Evolutionary conservation across 352 stramenopile genomes (phyloP).

Genomic region (Pythium scleroteichum): DNA sequence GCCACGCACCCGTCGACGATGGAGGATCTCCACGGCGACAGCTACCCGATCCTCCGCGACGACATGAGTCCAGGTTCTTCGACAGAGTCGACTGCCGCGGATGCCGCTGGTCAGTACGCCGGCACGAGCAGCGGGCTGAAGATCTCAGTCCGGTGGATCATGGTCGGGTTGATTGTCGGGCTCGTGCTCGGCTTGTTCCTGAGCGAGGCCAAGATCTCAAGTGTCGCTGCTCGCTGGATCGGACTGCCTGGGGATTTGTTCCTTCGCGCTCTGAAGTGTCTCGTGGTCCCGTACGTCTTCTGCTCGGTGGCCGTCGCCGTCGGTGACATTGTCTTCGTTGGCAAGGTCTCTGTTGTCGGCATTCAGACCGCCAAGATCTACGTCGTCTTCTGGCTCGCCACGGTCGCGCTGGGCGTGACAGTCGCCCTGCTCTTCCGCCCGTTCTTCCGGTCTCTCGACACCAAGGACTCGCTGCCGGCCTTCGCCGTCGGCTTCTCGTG

Average conservation of each 20-base stretch:
- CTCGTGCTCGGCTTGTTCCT: constrained; percentile 50
- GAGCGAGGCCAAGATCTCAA: constrained; percentile 35
- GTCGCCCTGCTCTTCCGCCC: constrained; percentile 56
- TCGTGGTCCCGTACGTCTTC: constrained; percentile 81
- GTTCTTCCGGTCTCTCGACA: constrained; percentile 42
- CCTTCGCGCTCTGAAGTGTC: constrained; percentile 60
- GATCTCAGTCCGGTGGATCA: constrained; percentile 48
- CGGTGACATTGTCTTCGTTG: constrained; percentile 68
- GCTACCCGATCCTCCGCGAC: constrained; percentile 14
- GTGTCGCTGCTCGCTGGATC: constrained; percentile 48
- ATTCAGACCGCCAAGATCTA: constrained; percentile 67
- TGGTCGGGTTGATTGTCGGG: constrained; percentile 46
- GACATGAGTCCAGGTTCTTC: background rate
- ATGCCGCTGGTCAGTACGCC: constrained; percentile 31
- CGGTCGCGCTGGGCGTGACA: constrained; percentile 43
- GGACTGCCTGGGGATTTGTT: constrained; percentile 69
- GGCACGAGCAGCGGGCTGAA: constrained; percentile 40
- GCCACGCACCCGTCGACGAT: background rate
- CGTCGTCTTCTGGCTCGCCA: constrained; percentile 44
- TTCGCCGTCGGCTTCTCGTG: constrained; percentile 56
- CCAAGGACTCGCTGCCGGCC: background rate
- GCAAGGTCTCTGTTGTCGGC: constrained; percentile 66
- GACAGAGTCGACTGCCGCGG: background rate
- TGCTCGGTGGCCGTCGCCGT: constrained; percentile 71
- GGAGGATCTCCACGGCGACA: background rate